Base-by-base conservation (phyloP, 768 basidiomycete species). In the Suillus fuscotomentosus region DNA sequence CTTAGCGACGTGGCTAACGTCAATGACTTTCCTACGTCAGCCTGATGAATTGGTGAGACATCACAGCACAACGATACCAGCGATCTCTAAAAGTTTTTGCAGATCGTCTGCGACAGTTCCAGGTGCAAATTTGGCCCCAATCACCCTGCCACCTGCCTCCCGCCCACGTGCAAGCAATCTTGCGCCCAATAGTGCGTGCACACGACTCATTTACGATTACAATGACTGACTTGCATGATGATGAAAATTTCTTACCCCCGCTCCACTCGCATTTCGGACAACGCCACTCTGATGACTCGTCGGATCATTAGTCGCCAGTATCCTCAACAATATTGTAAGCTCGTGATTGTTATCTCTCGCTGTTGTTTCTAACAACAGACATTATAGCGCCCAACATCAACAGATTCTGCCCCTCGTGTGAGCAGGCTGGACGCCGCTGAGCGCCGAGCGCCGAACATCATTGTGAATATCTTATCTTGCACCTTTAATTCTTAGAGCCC, bases 71-170 rank as follows among this genome's bases (percentile, higher is more conserved):
- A 24, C 17, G 17, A 59, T 39, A 13, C 24, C 17, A 13, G 24
- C 45, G 39, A 50, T 22, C 53, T 43, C 70, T 68, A 39, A 72
- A 54, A 27, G 34, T 54, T 51, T 53, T 20, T 42, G 45, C 71
- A 87, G 86, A 72, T 86, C 50, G 65, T 70, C 47, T 87, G 86
- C 72, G 76, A 80, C 13, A 77, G 72, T 62, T 65, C 67, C 39
- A 76, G 75, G 53, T 88, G 88, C 74, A 84, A 76, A 63, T 86
- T 87, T 69, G 87, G 86, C 60, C 80, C 85, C 0, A 77, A 73
- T 61, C 87, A 88, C 66, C 83, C 83, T 0, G 63, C 63, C 1
- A 72, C 69, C 42, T 86, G 86, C 61, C 70, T 64, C 0, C 78
- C 72, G 8, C 83, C 82, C 0, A 38, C 38, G 2, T 88, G 86